phyloP scores from a whole-genome alignment of 768 basidiomycete species.

The Suillus fuscotomentosus region DNA sequence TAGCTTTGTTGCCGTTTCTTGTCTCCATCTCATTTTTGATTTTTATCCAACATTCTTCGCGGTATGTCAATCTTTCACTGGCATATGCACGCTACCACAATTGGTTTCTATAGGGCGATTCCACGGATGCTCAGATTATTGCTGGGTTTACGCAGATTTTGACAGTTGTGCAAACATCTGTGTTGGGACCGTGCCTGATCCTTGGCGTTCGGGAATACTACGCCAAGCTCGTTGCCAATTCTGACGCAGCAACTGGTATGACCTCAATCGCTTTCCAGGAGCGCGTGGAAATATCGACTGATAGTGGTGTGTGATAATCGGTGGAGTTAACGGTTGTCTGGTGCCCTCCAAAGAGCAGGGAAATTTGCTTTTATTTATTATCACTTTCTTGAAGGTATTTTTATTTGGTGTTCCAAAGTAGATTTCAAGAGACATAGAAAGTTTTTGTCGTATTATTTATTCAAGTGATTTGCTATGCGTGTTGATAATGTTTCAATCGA shows the following conservation, averaged over 20 bases:
- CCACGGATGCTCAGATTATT: no score
- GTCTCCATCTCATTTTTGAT: no score
- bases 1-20: no score
- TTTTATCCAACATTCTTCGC: no score
- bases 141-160: no score
- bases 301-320: neutral
- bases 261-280: neutral
- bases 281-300: neutral
- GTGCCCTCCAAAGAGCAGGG: neutral
- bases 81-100: neutral
- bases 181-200: neutral
- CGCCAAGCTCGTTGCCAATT: neutral
- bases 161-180: neutral
- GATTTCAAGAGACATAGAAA: no score
- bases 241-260: neutral
- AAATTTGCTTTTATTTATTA: no score
- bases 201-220: neutral
- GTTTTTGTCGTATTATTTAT: no score
- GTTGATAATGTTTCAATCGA: no score
- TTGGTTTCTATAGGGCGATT: neutral
- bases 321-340: neutral
- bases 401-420: no score
- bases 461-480: no score
- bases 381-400: no score
- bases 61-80: neutral